These are phyloP conservation scores for Aspergillus bridgeri DNA, from an alignment of 495 filamentous ascomycete genomes.

Conservation along the genomic window DNA sequence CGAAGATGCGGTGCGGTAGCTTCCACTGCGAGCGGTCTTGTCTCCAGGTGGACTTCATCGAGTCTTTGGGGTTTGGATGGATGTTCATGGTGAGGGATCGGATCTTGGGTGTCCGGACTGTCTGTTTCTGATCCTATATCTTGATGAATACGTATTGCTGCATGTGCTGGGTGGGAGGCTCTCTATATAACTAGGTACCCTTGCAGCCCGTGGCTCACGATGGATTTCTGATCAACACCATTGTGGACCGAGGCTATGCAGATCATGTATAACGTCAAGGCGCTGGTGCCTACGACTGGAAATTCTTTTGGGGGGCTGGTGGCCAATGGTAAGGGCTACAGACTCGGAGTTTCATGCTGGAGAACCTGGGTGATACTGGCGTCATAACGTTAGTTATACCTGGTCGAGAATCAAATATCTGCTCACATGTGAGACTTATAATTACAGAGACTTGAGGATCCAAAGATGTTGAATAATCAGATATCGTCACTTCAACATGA, in stretches of 20 bases:
- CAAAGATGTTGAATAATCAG: background rate
- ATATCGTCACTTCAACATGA: background rate
- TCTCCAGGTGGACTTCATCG: conserved; percentile 35
- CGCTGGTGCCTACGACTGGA: background rate
- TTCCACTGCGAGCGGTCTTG: conserved; percentile 24
- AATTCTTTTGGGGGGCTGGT: background rate
- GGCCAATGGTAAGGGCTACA: background rate
- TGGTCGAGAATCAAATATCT: too few relatives aligned
- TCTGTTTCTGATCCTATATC: background rate
- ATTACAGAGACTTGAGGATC: too few relatives aligned
- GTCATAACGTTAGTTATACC: background rate
- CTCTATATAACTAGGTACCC: background rate
- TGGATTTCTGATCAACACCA: background rate
- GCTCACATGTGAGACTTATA: too few relatives aligned
- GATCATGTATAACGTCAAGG: background rate
- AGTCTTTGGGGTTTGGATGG: conserved; percentile 25
- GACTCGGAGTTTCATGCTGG: background rate
- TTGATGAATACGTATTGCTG: too few relatives aligned
- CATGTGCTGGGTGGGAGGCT: background rate
- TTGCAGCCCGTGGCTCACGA: too few relatives aligned
- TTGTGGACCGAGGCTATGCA: background rate
- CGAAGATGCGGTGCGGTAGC: conserved; percentile 20
- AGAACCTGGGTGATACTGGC: background rate
- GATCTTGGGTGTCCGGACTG: background rate
- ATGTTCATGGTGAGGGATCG: background rate